A percentile compares a stretch with the other conserved stretches of the same genome.
phyloP scores from a whole-genome alignment of 139 green algal species.

The Diplosphaera chodatii region DNA sequence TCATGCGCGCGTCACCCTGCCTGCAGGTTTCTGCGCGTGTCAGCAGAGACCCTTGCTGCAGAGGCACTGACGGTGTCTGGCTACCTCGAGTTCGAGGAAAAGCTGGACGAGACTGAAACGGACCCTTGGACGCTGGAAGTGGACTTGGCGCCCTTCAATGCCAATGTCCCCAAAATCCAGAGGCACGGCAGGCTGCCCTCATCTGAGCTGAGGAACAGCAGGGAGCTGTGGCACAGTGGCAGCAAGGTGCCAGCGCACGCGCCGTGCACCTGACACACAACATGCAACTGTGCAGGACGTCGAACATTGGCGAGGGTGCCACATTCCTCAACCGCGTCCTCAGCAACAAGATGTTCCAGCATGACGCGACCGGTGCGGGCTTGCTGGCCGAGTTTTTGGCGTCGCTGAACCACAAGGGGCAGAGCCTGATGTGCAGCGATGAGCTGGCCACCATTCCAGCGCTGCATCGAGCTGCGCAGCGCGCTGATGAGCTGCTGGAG shows the following conservation, averaged over 20 bases:
- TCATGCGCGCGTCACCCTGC: too few relatives aligned
- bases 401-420: constrained; percentile 35
- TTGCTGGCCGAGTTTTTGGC: not conserved
- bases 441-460: constrained; percentile 18
- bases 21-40: constrained; percentile 46
- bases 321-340: constrained; percentile 72
- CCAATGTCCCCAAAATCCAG: constrained; percentile 47
- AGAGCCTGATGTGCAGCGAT: constrained; percentile 40
- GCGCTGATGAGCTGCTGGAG: constrained; percentile 41
- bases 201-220: too few relatives aligned
- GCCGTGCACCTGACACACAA: not conserved
- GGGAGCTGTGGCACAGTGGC: too few relatives aligned
- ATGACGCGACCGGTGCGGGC: constrained; percentile 19
- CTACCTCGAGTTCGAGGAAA: constrained; percentile 63
- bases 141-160: constrained; percentile 65
- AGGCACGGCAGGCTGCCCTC: not conserved
- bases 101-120: not conserved
- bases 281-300: constrained; percentile 16
- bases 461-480: constrained; percentile 30
- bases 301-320: constrained; percentile 70
- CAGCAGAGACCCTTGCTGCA: constrained; percentile 39
- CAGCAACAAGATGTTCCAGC: constrained; percentile 43
- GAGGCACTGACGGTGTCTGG: constrained; percentile 42
- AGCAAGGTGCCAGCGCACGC: too few relatives aligned
- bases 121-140: constrained; percentile 42